Conservation (phyloP, 2,329 filamentous ascomycete species). For the Coniella vitis region DNA sequence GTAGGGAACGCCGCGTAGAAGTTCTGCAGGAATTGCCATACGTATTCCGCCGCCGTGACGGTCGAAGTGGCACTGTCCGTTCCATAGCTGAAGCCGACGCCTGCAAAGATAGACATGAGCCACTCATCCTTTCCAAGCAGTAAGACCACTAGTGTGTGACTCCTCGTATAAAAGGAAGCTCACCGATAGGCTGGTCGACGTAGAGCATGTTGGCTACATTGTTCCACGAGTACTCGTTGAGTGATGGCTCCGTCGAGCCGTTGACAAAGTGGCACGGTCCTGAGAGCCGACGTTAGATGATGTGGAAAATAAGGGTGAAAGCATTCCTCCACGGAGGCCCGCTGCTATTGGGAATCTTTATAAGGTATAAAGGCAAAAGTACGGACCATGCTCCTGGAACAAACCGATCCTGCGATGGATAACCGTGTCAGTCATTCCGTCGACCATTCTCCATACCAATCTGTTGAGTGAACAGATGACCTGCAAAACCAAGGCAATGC, state of each 20-base stretch:
- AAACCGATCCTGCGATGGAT: constrained; percentile 23
- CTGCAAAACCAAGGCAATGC: too few relatives aligned
- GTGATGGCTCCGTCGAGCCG: constrained; percentile 27
- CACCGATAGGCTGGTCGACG: constrained; percentile 27
- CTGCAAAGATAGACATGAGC: too few relatives aligned
- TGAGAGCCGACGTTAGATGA: background rate
- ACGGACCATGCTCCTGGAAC: constrained; percentile 32
- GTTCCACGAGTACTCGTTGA: constrained; percentile 39
- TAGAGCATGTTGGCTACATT: constrained; percentile 36
- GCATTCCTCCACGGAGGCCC: too few relatives aligned
- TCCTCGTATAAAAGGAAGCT: too few relatives aligned
- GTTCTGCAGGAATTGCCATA: constrained; percentile 53
- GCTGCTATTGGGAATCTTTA: too few relatives aligned
- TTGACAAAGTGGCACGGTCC: constrained; percentile 37
- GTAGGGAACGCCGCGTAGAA: constrained; percentile 59
- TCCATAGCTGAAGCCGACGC: constrained; percentile 32
- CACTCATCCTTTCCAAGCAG: too few relatives aligned
- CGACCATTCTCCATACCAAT: background rate
- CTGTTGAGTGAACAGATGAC: too few relatives aligned
- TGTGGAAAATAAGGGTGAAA: background rate
- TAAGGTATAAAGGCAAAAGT: too few relatives aligned
- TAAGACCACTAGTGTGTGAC: too few relatives aligned
- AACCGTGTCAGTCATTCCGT: background rate
- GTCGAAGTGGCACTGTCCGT: constrained; percentile 32
- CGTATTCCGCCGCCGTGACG: constrained; percentile 37